These are phyloP conservation scores for Pleurotus eryngii DNA, from an alignment of 768 basidiomycete species.

Conservation along the genomic window DNA sequence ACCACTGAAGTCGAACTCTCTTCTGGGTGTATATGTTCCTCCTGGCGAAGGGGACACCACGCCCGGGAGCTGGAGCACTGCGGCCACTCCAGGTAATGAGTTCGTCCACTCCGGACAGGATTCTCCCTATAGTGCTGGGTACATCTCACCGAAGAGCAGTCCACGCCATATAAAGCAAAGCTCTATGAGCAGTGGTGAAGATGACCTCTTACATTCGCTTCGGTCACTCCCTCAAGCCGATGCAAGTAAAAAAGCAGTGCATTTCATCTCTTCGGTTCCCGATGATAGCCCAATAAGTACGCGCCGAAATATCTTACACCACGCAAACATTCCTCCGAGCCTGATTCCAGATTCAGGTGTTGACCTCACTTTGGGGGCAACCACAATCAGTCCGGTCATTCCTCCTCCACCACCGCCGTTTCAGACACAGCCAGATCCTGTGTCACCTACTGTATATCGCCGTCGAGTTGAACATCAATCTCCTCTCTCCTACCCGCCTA, in stretches of 20 bases:
- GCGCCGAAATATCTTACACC: slow-evolving; percentile 16
- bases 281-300: slow-evolving; percentile 25
- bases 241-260: slow-evolving; percentile 40
- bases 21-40: slow-evolving; percentile 15
- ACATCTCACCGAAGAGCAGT: slow-evolving; percentile 7
- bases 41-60: slow-evolving; percentile 30
- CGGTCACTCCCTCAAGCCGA: slow-evolving; percentile 22
- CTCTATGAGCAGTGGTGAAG: slow-evolving; percentile 16
- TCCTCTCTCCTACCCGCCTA: not conserved
- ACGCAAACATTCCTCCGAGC: slow-evolving; percentile 17
- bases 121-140: not conserved
- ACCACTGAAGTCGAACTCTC: slow-evolving; percentile 19
- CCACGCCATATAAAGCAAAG: slow-evolving; percentile 3
- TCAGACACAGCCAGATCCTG: not conserved
- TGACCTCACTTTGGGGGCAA: not conserved
- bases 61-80: slow-evolving; percentile 71
- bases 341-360: slow-evolving; percentile 4
- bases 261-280: slow-evolving; percentile 44
- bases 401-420: slow-evolving; percentile 1
- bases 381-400: not conserved
- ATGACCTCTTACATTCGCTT: not conserved
- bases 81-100: slow-evolving; percentile 67
- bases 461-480: slow-evolving; percentile 4
- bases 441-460: slow-evolving; percentile 11
- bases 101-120: not conserved